Evolutionary conservation across 2,329 filamentous ascomycete genomes (phyloP).

Genomic region (Lomentospora prolificans): DNA sequence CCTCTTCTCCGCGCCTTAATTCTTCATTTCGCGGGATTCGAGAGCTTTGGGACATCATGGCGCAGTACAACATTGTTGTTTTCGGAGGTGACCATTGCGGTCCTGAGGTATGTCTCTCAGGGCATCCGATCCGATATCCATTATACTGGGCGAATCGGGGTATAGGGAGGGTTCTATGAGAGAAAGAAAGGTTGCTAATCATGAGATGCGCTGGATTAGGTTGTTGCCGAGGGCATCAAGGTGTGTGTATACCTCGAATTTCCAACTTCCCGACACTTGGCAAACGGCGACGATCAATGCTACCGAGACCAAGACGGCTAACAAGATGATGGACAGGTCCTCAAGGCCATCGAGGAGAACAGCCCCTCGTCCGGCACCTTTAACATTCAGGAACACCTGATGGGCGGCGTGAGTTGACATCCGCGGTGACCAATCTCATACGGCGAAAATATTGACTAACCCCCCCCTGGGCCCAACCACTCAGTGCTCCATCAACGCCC

Average conservation of each 20-base stretch:
- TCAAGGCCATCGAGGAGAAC: conserved; percentile 66
- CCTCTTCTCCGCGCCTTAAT: no score
- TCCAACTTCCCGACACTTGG: background rate
- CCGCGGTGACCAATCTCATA: background rate
- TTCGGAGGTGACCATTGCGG: conserved; percentile 79
- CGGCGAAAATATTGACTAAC: no score
- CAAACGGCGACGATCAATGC: no score
- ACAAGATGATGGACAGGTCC: conserved; percentile 41
- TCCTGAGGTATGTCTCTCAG: conserved; percentile 59
- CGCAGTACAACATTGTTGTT: conserved; percentile 67
- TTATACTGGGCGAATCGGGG: conserved; percentile 10
- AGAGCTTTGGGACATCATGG: conserved; percentile 43
- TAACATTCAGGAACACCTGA: conserved; percentile 79
- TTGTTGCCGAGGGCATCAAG: conserved; percentile 78
- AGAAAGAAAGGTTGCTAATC: background rate
- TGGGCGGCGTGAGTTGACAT: conserved; percentile 68
- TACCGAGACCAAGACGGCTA: background rate
- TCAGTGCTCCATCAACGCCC: conserved; percentile 86
- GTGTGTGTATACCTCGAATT: conserved; percentile 31
- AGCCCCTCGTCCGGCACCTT: conserved; percentile 65
- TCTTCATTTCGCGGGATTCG: no score
- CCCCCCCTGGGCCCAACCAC: no score
- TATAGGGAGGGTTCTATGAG: no score
- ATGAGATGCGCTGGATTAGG: conserved; percentile 29
- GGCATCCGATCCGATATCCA: conserved; percentile 16